Base-by-base conservation (phyloP, 2,329 filamentous ascomycete genomes). In the Epichloe amarillans region DNA sequence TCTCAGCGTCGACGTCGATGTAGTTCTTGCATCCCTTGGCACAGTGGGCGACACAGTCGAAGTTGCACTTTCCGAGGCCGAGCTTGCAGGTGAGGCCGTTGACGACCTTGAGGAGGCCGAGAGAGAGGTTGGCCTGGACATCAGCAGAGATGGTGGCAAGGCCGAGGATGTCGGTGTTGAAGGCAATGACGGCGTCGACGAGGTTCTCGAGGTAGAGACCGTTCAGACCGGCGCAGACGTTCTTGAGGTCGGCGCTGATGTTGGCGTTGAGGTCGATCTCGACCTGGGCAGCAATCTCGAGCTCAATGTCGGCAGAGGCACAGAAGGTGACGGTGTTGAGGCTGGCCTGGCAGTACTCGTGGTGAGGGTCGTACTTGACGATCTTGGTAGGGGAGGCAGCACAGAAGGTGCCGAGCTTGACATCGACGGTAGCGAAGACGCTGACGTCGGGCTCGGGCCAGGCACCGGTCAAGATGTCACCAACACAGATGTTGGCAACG, bases 1-100 rank as follows among this genome's bases (percentile, higher is more conserved):
- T 26, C 36, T 51, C 49, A 5, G 56, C 55, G 10, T 50, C 52
- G 30, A 66, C 58, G 50, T 68, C 64, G 40, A 68, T 58, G 61
- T 63, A 62, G 64, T 69, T 69, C 56, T 60, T 58, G 60, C 66
- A 69, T 56, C 66, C 66, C 58, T 64, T 60, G 58, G 61, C 56
- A 59, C 62, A 65, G 59, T 64, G 66, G 26, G 64, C 65, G 48
- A 69, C 65, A 55, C 66, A 69, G 62, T 69, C 66, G 50, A 61
- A 62, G 54, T 61, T 57, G 60, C 66, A 68, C 42, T 57, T 55
- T 38, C 60, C 59, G 38, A 65, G 50, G 36, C 65, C 65, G 37
- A 67, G 54, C 41, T 55, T 52, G 61, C 65, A 68, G 42, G 60
- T 55, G 14, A 61, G 41, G 40, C 50, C 45, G 49, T 58, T 54